A percentile compares a stretch with the other conserved stretches of the same genome.
Evolutionary conservation across 768 basidiomycete genomes (phyloP).

Genomic region (Boletales sp.): DNA sequence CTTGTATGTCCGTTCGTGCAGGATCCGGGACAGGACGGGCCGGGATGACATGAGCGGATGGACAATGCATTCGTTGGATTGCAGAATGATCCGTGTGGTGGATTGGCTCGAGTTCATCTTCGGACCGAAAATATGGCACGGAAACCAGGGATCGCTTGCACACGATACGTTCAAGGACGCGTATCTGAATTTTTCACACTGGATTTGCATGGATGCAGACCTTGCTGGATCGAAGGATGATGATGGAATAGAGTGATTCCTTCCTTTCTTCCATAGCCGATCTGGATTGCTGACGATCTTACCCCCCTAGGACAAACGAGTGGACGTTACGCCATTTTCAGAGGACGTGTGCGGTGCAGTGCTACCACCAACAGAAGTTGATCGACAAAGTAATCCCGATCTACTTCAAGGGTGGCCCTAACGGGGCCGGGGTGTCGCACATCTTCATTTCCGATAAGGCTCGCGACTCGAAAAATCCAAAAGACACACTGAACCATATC

Average conservation of each 20-base stretch:
- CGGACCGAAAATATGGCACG: not conserved
- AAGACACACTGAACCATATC: no score
- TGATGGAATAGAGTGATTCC: not conserved
- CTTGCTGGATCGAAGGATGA: not conserved
- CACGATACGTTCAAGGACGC: not conserved
- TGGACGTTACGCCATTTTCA: slow-evolving; percentile 10
- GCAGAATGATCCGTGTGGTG: slow-evolving; percentile 1
- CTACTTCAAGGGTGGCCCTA: not conserved
- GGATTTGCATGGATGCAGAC: not conserved
- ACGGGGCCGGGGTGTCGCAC: not conserved
- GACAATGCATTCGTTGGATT: not conserved
- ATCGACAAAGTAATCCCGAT: slow-evolving; percentile 14
- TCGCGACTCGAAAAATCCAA: no score
- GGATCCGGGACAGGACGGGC: not conserved
- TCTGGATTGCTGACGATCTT: no score
- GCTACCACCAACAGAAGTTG: slow-evolving; percentile 3
- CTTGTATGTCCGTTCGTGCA: not conserved
- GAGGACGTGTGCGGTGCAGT: slow-evolving; percentile 10
- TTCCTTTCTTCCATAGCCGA: not conserved
- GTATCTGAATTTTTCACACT: not conserved
- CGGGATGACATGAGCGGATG: not conserved
- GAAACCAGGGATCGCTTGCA: not conserved
- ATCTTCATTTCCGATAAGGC: slow-evolving; percentile 6
- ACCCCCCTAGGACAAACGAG: not conserved
- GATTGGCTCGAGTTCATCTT: slow-evolving; percentile 5